phyloP scores from a whole-genome alignment of 768 basidiomycete genomes.

The Lactifluus echinatus region DNA sequence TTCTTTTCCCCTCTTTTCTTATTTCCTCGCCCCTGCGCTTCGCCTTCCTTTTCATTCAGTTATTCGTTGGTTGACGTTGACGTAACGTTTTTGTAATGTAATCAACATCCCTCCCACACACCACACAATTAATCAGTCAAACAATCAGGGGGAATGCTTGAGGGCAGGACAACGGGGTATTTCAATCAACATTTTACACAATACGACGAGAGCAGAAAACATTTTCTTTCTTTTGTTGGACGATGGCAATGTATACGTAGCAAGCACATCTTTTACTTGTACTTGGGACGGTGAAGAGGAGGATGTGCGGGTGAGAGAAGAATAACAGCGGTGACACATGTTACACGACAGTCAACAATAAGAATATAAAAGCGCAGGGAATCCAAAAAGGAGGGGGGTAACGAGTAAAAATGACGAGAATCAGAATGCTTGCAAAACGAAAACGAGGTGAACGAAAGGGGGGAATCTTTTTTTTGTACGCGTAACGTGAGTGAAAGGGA shows the following conservation, averaged over 20 bases:
- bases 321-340: conserved; percentile 3
- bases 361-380: conserved; percentile 11
- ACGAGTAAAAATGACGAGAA: not conserved
- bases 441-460: not conserved
- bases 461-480: not conserved
- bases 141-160: too few species aligned
- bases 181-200: too few species aligned
- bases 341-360: conserved; percentile 13
- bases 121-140: too few species aligned
- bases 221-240: not conserved
- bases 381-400: conserved; percentile 4
- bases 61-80: not conserved
- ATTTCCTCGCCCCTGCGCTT: too few species aligned
- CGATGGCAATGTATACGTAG: too few species aligned
- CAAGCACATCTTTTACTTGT: not conserved
- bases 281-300: not conserved
- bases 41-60: not conserved
- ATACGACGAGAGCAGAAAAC: too few species aligned
- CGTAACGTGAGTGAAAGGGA: too few species aligned
- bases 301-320: not conserved
- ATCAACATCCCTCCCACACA: too few species aligned
- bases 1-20: too few species aligned
- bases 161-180: too few species aligned
- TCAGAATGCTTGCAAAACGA: not conserved
- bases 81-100: not conserved